phyloP scores from a whole-genome alignment of 352 stramenopile genomes.

The Phytophthora constricta region DNA sequence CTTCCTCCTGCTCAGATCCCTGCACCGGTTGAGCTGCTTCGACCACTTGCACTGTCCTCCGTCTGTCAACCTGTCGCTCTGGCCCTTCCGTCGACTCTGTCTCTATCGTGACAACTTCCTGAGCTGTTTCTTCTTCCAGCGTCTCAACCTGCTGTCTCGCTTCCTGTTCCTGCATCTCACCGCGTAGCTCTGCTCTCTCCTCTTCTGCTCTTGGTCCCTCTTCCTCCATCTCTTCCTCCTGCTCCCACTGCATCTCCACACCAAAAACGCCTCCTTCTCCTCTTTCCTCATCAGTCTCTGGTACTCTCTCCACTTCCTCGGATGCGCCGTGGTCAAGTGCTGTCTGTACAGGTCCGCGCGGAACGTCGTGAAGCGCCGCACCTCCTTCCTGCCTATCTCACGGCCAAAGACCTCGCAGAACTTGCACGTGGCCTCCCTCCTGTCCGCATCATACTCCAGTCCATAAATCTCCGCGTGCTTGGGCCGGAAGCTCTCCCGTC shows the following conservation, averaged over 20 bases:
- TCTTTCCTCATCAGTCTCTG: background rate
- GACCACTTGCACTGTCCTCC: background rate
- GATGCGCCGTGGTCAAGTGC: background rate
- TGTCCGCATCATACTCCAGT: background rate
- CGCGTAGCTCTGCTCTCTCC: background rate
- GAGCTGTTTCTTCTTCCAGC: background rate
- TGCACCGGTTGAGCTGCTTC: background rate
- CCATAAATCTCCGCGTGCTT: background rate
- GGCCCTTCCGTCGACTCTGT: background rate
- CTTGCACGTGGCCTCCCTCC: background rate
- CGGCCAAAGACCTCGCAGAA: background rate
- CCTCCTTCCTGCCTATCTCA: background rate
- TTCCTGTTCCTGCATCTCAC: background rate
- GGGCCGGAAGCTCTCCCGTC: background rate
- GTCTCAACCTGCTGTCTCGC: background rate
- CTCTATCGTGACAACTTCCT: background rate
- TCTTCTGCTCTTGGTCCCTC: background rate
- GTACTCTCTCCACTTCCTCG: background rate
- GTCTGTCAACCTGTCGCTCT: background rate
- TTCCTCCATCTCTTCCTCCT: background rate
- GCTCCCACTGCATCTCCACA: background rate
- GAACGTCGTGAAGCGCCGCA: background rate
- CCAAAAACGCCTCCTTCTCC: background rate
- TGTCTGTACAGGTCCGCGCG: conserved; percentile 1
- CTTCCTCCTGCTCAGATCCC: background rate